These are phyloP conservation scores for Penicillium vulpinum DNA, from an alignment of 2,329 filamentous ascomycete species.

Conservation along the genomic window DNA sequence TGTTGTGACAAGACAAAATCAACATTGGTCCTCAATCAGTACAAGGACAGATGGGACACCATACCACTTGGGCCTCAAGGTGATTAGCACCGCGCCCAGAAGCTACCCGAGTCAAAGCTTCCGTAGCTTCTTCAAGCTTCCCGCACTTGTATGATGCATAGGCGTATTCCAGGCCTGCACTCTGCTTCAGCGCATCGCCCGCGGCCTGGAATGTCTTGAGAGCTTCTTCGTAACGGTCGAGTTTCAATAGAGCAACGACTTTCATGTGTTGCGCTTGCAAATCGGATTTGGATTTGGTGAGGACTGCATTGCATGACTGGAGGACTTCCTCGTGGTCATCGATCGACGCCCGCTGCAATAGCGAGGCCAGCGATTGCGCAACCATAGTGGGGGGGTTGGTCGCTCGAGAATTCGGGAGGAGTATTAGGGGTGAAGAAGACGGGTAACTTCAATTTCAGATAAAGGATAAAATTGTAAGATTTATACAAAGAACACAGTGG, in stretches of 20 bases:
- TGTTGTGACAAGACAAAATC: slow-evolving; percentile 14
- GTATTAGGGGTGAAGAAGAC: not conserved
- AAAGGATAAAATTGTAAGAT: not conserved
- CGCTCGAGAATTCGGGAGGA: not conserved
- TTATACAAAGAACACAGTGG: slow-evolving; percentile 7
- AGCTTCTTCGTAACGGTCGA: slow-evolving; percentile 64
- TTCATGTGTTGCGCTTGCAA: slow-evolving; percentile 59
- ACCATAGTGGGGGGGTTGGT: slow-evolving; percentile 39
- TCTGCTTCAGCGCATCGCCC: slow-evolving; percentile 55
- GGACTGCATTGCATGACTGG: slow-evolving; percentile 56
- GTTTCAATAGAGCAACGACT: slow-evolving; percentile 60
- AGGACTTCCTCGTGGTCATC: slow-evolving; percentile 64
- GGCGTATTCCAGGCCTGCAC: slow-evolving; percentile 59
- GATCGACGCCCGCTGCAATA: slow-evolving; percentile 59
- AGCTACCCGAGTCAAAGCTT: slow-evolving; percentile 47
- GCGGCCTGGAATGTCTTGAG: slow-evolving; percentile 56
- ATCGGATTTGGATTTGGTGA: slow-evolving; percentile 60
- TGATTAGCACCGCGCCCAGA: slow-evolving; percentile 56
- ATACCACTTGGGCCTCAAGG: slow-evolving; percentile 62
- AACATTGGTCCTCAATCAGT: slow-evolving; percentile 1
- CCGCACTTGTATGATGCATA: slow-evolving; percentile 65
- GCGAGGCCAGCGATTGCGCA: slow-evolving; percentile 53
- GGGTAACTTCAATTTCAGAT: not conserved
- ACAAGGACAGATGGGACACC: slow-evolving; percentile 21
- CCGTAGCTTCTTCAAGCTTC: slow-evolving; percentile 55